Percentiles rank a stretch among this genome's conserved stretches.
Conservation (phyloP, 768 basidiomycete species). For the Panaeolus papilionaceus region DNA sequence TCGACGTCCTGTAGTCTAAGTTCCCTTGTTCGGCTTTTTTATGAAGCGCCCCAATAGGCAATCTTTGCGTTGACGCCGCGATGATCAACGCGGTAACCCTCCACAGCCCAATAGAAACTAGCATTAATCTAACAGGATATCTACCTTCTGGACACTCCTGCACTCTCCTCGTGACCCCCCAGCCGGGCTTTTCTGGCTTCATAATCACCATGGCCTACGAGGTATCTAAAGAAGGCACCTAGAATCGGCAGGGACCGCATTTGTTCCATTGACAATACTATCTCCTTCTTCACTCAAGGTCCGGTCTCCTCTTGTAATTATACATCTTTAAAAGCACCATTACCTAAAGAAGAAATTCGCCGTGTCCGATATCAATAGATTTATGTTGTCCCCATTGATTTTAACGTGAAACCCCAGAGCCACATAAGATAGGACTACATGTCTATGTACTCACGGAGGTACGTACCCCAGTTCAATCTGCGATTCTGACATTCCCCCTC, state of each 20-base stretch:
- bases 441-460: not conserved
- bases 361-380: slow-evolving; percentile 7
- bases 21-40: not conserved
- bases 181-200: not conserved
- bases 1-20: not conserved
- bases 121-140: not conserved
- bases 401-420: not conserved
- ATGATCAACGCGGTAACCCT: not conserved
- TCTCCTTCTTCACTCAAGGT: slow-evolving; percentile 11
- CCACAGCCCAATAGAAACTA: not conserved
- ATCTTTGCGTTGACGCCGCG: not conserved
- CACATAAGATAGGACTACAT: not conserved
- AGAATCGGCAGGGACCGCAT: not conserved
- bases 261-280: slow-evolving; percentile 1
- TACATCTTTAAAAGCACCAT: slow-evolving; percentile 9
- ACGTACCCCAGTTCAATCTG: slow-evolving; percentile 9
- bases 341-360: not conserved
- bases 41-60: slow-evolving; percentile 3
- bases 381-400: not conserved
- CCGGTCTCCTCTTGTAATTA: slow-evolving; percentile 5
- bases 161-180: not conserved
- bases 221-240: not conserved
- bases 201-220: not conserved
- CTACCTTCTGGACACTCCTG: not conserved
- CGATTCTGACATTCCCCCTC: not conserved